These are phyloP conservation scores for Kwoniella europaea DNA, from an alignment of 768 basidiomycete species.

Conservation along the genomic window DNA sequence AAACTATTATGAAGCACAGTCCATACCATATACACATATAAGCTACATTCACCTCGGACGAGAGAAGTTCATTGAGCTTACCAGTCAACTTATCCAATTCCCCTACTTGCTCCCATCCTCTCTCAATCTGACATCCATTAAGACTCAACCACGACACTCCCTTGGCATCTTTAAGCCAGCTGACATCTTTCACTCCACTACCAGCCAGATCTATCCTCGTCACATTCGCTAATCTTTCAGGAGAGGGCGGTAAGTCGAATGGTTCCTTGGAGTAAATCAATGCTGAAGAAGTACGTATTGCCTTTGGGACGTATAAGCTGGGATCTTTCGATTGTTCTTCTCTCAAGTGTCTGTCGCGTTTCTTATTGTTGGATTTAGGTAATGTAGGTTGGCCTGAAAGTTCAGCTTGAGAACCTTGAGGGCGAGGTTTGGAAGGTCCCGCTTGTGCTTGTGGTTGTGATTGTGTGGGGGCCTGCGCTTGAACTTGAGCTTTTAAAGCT, in stretches of 20 bases:
- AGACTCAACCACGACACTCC: conserved; percentile 51
- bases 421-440: neutral
- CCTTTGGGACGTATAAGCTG: conserved; percentile 45
- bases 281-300: conserved; percentile 43
- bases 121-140: conserved; percentile 38
- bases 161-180: conserved; percentile 31
- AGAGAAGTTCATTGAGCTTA: no score
- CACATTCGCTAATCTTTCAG: conserved; percentile 28
- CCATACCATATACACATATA: no score
- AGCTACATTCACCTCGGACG: no score
- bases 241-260: conserved; percentile 41
- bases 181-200: conserved; percentile 41
- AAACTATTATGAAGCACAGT: no score
- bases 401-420: conserved; percentile 1
- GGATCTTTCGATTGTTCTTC: conserved; percentile 32
- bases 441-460: neutral
- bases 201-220: conserved; percentile 41
- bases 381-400: no score
- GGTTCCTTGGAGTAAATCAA: conserved; percentile 38
- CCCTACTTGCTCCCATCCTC: conserved; percentile 48
- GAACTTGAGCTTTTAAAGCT: conserved; percentile 10
- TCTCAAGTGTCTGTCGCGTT: conserved; percentile 7
- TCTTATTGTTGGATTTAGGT: neutral
- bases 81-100: conserved; percentile 42
- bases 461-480: neutral